Evolutionary conservation across 352 stramenopile genomes (phyloP).

Genomic region (Pelagophyceae sp.): DNA sequence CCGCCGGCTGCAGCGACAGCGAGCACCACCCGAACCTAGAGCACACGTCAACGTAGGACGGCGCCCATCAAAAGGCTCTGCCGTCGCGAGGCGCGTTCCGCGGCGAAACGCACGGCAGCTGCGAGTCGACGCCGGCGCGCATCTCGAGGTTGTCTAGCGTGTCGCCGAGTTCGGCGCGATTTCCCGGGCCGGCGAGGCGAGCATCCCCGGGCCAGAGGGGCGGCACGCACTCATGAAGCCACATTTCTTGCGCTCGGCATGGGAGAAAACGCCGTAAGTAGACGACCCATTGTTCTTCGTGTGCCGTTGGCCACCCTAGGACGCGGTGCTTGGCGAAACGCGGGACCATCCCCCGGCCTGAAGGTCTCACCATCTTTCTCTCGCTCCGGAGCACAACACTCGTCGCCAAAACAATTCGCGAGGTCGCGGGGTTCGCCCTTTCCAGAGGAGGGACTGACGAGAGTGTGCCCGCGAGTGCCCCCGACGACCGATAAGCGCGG

Average conservation of each 20-base stretch:
- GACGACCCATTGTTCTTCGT: conserved; percentile 15
- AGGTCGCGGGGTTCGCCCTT: no score
- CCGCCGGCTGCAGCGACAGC: conserved; percentile 1
- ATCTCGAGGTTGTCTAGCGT: background rate
- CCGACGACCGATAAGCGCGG: no score
- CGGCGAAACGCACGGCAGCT: background rate
- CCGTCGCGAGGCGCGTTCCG: background rate
- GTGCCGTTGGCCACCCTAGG: background rate
- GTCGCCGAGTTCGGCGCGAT: background rate
- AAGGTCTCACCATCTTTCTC: no score
- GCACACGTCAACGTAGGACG: background rate
- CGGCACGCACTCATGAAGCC: background rate
- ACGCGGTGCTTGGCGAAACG: no score
- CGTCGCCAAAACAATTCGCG: no score
- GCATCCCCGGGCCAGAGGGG: background rate
- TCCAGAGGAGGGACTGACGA: no score
- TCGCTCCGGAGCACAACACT: no score
- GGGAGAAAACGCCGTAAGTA: conserved; percentile 15
- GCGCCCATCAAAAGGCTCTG: no score
- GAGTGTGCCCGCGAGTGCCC: no score
- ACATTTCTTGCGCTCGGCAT: conserved; percentile 10
- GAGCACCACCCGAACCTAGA: conserved; percentile 8
- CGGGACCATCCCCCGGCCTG: no score
- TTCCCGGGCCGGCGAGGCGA: no score
- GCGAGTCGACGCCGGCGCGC: background rate